Evolutionary conservation across 2,329 filamentous ascomycete genomes (phyloP), one percentile per base, ranked within the genome.

Genomic region (Penicillium sclerotiorum): DNA sequence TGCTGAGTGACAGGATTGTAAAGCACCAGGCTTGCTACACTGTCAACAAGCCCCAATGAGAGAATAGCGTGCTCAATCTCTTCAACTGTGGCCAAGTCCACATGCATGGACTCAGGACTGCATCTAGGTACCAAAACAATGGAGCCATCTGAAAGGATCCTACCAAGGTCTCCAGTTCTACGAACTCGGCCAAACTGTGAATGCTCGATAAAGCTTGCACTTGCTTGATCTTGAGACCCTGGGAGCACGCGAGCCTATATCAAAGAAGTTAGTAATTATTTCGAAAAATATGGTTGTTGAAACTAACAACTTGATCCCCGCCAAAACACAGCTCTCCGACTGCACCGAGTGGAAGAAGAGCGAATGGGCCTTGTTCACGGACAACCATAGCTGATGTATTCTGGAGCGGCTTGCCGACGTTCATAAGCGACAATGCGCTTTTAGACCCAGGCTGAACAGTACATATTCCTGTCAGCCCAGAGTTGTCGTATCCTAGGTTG

Each of bases 251-350:
- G 38, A 20, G 40, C 52, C 53, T 53, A 3, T 37, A 11, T n/a
- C 7, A n/a, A 30, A 3, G 11, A 38, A 13, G 18, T 44, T 30
- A 42, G 20, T 21, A 9, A 12, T 6, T 39, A 11, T 12, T 6
- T 18, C 39, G 17, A 2, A 5, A 12, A 20, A 8, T 6, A 15
- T 8, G n/a, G 27, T 22, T 11, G 9, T 6, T 17, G 11, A 13
- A 56, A 43, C 68, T 55, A 58, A 84, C 85, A 5, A 96, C 83
- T 70, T 96, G 91, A 41, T 89, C 83, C 9, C 91, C 92, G 12
- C 90, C 90, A 66, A 95, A 94, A 62, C 89, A 95, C 6, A 95
- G 77, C 66, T 96, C 91, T 9, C 92, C 92, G 13, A 90, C 75
- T 55, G 83, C 87, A 3, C 90, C 90, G 6, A 81, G 67, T 0